Base-by-base conservation (phyloP, 805 yeast species). In the Wickerhamia fluorescens region DNA sequence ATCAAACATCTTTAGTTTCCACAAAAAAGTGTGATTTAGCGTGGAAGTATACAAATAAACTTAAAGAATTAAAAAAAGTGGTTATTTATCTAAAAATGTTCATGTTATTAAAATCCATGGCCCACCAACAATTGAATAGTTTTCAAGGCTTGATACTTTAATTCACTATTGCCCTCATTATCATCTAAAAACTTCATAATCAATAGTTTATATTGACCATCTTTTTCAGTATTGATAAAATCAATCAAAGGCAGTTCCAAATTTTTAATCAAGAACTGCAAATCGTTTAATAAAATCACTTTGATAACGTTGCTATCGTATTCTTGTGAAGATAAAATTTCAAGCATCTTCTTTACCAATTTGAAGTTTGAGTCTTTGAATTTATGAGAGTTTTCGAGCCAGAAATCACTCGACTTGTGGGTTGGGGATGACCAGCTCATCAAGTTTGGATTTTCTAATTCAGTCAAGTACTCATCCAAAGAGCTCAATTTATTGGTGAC, bases 121-220 rank as follows among this genome's bases (percentile, higher is more conserved):
- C 95, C 86, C 30, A 92, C 94, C 45, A 92, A 74, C 33, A 79
- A 73, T 63, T 92, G 98, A n/a, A 96, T 85, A 4, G 96, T 87
- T 55, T 84, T 85, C 49, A 92, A 71, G 2, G 97, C 97, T 63
- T 89, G 96, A 52, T 81, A 92, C 52, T 89, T 84, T 41, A 92
- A 88, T 50, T 85, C 92, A 14, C 88, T 71, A 53, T 87, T 88
- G 23, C 78, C 73, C 34, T 78, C 75, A 47, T 73, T 76, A 34
- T 54, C 51, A 16, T 61, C 70, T 75, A 92, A 77, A 39, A 87
- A 66, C 37, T 73, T 72, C 97, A 92, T 89, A 33, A 92, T 74
- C 53, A 75, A 73, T 14, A 81, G 62, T 66, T 92, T 92, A 40
- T 62, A 61, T 31, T 54, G 80, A 67, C 45, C 85, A 73, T 38